Evolutionary conservation across 2,329 filamentous ascomycete genomes (phyloP).

Genomic region (Thelonectria olida): DNA sequence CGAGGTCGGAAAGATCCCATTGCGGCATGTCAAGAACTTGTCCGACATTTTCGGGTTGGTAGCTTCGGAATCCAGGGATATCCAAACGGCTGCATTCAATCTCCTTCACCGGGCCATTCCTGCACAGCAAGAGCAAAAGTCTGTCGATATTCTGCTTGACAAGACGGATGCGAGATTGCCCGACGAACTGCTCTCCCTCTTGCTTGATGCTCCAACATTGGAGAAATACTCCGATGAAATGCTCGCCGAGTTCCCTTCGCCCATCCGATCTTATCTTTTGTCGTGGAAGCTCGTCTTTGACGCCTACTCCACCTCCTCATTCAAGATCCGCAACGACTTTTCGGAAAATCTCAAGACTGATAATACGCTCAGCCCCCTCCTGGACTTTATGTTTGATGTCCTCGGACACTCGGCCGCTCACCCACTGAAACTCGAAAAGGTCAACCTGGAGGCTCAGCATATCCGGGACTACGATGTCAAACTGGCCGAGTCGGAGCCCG

Average conservation of each 20-base stretch:
- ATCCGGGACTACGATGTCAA: slow-evolving; percentile 64
- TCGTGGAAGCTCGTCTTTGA: slow-evolving; percentile 93
- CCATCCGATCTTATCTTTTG: slow-evolving; percentile 82
- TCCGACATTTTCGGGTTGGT: slow-evolving; percentile 79
- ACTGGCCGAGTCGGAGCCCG: slow-evolving; percentile 64
- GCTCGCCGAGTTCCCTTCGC: slow-evolving; percentile 73
- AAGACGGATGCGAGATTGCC: slow-evolving; percentile 79
- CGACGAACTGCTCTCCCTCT: slow-evolving; percentile 83
- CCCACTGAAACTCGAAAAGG: slow-evolving; percentile 77
- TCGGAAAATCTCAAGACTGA: slow-evolving; percentile 80
- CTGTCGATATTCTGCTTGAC: slow-evolving; percentile 78
- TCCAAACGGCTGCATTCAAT: slow-evolving; percentile 84
- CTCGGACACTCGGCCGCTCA: slow-evolving; percentile 81
- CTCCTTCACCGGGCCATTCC: slow-evolving; percentile 85
- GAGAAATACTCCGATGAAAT: slow-evolving; percentile 72
- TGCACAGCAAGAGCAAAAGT: slow-evolving; percentile 79
- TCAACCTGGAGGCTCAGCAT: slow-evolving; percentile 65
- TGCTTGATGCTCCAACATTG: slow-evolving; percentile 80
- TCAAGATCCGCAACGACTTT: slow-evolving; percentile 85
- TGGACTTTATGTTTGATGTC: slow-evolving; percentile 85
- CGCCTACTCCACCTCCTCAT: slow-evolving; percentile 79
- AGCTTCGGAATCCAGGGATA: slow-evolving; percentile 75
- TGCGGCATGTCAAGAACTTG: slow-evolving; percentile 69
- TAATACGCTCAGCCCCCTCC: slow-evolving; percentile 72
- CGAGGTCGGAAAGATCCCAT: slow-evolving; percentile 70